A percentile compares a stretch with the other conserved stretches of the same genome.
Evolutionary conservation across 371 early-diverging fungal species (phyloP).

Genomic region (Zopfochytrium polystomum): DNA sequence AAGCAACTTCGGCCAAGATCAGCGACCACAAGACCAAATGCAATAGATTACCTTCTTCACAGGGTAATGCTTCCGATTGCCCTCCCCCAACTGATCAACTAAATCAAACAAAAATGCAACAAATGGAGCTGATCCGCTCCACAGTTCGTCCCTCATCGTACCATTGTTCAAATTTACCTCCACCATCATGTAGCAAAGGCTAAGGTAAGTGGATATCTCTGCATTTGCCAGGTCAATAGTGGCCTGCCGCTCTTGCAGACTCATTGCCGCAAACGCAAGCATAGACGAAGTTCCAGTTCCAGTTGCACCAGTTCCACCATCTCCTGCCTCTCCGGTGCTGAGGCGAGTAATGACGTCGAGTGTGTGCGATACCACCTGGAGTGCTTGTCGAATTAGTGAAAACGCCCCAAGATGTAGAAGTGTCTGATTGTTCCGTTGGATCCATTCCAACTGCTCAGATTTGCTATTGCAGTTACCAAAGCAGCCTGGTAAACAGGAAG

Average conservation of each 20-base stretch:
- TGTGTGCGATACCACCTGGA: constrained; percentile 42
- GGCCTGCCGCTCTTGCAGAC: too few species aligned
- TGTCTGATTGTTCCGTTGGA: constrained; percentile 49
- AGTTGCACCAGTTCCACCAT: too few species aligned
- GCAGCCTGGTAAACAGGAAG: too few species aligned
- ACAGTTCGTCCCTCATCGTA: not conserved
- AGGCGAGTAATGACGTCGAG: constrained; percentile 32
- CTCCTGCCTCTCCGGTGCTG: constrained; percentile 8
- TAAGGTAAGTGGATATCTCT: constrained; percentile 62
- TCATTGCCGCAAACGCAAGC: too few species aligned
- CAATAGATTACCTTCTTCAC: constrained; percentile 64
- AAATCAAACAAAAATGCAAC: constrained; percentile 62
- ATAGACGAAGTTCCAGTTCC: not conserved
- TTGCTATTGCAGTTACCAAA: constrained; percentile 35
- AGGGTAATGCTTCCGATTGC: constrained; percentile 70
- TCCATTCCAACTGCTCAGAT: constrained; percentile 47
- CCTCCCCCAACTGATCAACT: constrained; percentile 65
- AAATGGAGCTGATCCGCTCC: constrained; percentile 46
- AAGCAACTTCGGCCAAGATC: constrained; percentile 50
- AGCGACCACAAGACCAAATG: not conserved
- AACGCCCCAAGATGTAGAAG: constrained; percentile 54
- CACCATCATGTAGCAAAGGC: constrained; percentile 57
- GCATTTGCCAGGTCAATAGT: constrained; percentile 47
- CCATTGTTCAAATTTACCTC: constrained; percentile 40
- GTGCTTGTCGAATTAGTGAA: constrained; percentile 46